Evolutionary conservation across 1,284 basidiomycete species (phyloP).

Genomic region (Cystobasidium slooffiae): DNA sequence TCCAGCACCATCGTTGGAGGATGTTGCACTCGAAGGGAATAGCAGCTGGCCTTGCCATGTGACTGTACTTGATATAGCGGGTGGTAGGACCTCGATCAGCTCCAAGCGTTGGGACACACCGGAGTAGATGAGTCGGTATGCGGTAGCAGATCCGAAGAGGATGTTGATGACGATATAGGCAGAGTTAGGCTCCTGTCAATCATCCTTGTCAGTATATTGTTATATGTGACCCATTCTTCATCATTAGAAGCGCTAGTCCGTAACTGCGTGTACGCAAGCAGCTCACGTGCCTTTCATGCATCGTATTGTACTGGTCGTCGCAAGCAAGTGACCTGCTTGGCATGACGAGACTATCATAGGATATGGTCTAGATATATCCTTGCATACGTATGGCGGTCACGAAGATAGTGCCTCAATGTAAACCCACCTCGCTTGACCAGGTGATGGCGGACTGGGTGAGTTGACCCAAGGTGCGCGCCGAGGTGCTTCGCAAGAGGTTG

Average conservation of each 20-base stretch:
- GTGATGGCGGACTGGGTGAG: constrained; percentile 1
- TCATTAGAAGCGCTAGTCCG: too few species aligned
- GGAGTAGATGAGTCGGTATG: constrained; percentile 33
- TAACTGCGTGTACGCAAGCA: too few species aligned
- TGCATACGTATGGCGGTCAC: too few species aligned
- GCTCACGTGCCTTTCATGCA: constrained; percentile 8
- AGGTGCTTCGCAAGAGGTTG: constrained; percentile 36
- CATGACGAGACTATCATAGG: too few species aligned
- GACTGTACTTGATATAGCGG: constrained; percentile 13
- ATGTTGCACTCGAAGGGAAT: constrained; percentile 9
- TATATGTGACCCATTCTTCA: too few species aligned
- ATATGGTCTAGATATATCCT: too few species aligned
- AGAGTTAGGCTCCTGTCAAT: constrained; percentile 15
- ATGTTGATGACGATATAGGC: constrained; percentile 35
- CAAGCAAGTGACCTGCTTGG: too few species aligned
- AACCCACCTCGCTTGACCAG: constrained; percentile 31
- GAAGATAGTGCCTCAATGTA: background rate
- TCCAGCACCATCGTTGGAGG: background rate
- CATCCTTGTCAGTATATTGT: background rate
- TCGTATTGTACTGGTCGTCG: too few species aligned
- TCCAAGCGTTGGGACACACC: constrained; percentile 29
- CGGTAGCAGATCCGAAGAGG: background rate
- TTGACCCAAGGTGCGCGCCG: constrained; percentile 1
- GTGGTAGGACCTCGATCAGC: constrained; percentile 19
- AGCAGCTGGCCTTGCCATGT: constrained; percentile 33